Conservation (phyloP, 352 stramenopile species). For the Peronospora farinosa region DNA sequence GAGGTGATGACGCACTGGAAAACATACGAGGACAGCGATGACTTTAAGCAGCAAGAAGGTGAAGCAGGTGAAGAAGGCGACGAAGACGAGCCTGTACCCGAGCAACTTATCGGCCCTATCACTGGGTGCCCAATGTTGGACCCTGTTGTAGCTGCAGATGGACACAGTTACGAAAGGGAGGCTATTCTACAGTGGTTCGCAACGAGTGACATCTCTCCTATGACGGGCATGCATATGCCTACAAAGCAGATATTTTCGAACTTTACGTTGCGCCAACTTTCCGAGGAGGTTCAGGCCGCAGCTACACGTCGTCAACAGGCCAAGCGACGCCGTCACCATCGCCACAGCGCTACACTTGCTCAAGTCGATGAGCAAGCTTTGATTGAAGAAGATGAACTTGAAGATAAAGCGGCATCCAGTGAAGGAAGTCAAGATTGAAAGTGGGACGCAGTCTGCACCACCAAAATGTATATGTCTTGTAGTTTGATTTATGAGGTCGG, state of each 20-base stretch:
- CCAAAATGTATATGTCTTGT: conserved; percentile 12
- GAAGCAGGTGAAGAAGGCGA: conserved; percentile 11
- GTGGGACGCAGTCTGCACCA: conserved; percentile 6
- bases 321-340: conserved; percentile 8
- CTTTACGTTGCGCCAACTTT: conserved; percentile 62
- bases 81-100: conserved; percentile 31
- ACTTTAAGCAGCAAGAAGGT: conserved; percentile 11
- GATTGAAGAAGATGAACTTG: conserved; percentile 7
- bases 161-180: conserved; percentile 95
- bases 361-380: conserved; percentile 5
- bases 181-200: conserved; percentile 93
- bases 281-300: conserved; percentile 47
- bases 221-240: conserved; percentile 66
- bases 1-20: conserved; percentile 32
- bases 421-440: conserved; percentile 18
- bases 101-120: conserved; percentile 89
- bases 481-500: conserved; percentile 25
- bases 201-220: conserved; percentile 71
- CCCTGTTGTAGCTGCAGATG: conserved; percentile 93
- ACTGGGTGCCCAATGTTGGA: conserved; percentile 93
- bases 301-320: conserved; percentile 24
- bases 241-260: conserved; percentile 76
- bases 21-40: conserved; percentile 27
- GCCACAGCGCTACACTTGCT: conserved; percentile 9
- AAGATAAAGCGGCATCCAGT: conserved; percentile 22